Evolutionary conservation across 345 rosid species (phyloP).

Genomic region (Limnanthes douglasii): DNA sequence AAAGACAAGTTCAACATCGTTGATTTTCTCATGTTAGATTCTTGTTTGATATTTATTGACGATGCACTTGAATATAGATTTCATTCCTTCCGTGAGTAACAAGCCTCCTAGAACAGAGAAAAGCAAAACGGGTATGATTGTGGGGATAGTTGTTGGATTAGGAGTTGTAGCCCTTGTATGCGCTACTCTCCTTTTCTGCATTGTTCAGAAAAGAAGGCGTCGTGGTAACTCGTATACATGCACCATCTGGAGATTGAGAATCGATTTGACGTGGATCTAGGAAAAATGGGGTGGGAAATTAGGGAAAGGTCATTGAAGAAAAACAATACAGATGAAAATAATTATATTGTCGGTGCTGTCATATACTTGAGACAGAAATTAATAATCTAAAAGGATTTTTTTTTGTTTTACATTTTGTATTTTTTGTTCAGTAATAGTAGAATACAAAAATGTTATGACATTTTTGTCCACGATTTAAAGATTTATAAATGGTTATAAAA

Average conservation of each 20-base stretch:
- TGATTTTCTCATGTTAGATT: not conserved
- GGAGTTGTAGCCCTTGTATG: conserved; percentile 18
- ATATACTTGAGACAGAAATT: too few species aligned
- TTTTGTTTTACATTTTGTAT: too few species aligned
- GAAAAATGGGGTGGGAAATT: too few species aligned
- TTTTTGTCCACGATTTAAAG: too few species aligned
- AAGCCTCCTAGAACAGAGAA: conserved; percentile 19
- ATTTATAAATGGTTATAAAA: too few species aligned
- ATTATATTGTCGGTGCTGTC: too few species aligned
- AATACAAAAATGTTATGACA: too few species aligned
- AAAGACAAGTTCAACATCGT: not conserved
- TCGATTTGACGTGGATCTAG: not conserved
- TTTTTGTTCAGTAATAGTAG: too few species aligned
- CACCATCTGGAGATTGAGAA: not conserved
- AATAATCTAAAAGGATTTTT: too few species aligned
- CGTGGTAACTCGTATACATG: conserved; percentile 23
- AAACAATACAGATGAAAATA: too few species aligned
- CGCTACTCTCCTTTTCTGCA: conserved; percentile 12
- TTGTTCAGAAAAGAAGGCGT: conserved; percentile 19
- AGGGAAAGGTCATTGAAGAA: too few species aligned
- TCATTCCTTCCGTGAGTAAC: conserved; percentile 41
- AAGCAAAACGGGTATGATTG: conserved; percentile 11
- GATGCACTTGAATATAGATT: conserved; percentile 29
- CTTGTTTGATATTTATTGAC: not conserved
- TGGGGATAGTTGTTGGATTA: conserved; percentile 14